Evolutionary conservation across 805 yeast genomes (phyloP), one percentile per base, ranked within the genome.

Genomic region (Metschnikowia peoriensis): DNA sequence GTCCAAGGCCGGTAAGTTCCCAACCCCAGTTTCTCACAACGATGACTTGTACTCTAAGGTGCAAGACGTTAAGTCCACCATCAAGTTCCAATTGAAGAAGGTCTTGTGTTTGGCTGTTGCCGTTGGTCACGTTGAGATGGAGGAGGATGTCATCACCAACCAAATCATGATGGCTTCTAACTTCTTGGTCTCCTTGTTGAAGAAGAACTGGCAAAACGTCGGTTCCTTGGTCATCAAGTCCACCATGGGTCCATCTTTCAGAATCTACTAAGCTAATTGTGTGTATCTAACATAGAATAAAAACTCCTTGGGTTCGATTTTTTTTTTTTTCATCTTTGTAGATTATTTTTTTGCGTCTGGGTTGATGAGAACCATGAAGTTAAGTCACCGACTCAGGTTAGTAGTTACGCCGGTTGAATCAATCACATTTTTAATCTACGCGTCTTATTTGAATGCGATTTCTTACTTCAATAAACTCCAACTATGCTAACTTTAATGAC

Each of bases 171-270:
- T 94, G 94, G 84, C 99, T 67, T 84, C 96, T 68, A 94, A 94
- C 97, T 94, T 94, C 87, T 88, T 94, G 79, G 99, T 94, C 68
- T 94, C 99, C 66, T 83, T 94, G 80, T 86, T 94, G 79, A 94
- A 94, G 97, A 94, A 94, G 93, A 90, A 94, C 97, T 94, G 99
- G 99, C 99, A 94, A 86, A 94, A 94, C 82, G 97, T 94, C 76
- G 99, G 99, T 72, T 94, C 99, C 74, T 83, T 94, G 79, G 97
- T 92, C 76, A 87, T 94, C 84, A 94, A 94, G 85, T 90, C 97
- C 62, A 85, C 98, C 80, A 94, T 94, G 99, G 99, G 99, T 83
- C 99, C 98, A 78, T 88, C 98, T 76, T 90, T 86, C 96, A 92
- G 98, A 88, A 86, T 94, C 78, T 94, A 94, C 94, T 94, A 92